Base-by-base conservation (phyloP, 2,329 filamentous ascomycete species). In the Penicillium aurantiogriseum region DNA sequence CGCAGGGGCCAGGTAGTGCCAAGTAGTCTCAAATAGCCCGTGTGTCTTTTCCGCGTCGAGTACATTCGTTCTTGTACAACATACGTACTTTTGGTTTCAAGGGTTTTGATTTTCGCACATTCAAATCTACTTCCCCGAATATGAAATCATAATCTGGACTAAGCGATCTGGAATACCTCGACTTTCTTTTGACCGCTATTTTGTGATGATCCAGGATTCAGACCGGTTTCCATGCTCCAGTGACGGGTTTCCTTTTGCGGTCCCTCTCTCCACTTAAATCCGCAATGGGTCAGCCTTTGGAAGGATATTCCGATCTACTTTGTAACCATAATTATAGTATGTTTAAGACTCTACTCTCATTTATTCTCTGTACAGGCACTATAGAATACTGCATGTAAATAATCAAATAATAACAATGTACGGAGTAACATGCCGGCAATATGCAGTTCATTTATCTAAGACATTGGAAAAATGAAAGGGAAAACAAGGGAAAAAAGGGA, bases 101-200 rank as follows among this genome's bases (percentile, higher is more conserved):
- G 31, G 31, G 31, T 13, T 23, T 13, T 31, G 27, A 36, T 13
- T 29, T 7, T 21, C 35, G 19, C 15, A 27, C 33, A 25, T 36
- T 27, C 10, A 25, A 25, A 10, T 36, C 33, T 7, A 45, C 5
- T 45, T 45, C 17, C 33, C 23, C 10, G 19, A 40, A 40, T 51
- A 43, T 52, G 50, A 45, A 52, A 46, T 52, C 40, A 45, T 36
- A 19, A 46, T 45, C 29, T 21, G 17, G 21, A 35, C 29, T 47
- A 44, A 29, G 5, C 27, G 40, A 43, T 43, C 40, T 43, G 13
- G 6, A 43, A 17, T 39, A 27, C 11, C n/a, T 21, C 23, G 23
- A 17, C 29, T 36, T 46, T 36, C 50, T 46, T 52, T 52, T 52
- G 50, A 52, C 50, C 50, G 50, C 50, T 15, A 44, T 29, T 52